Base-by-base conservation (phyloP, 768 basidiomycete genomes). In the Amyloporia xantha region DNA sequence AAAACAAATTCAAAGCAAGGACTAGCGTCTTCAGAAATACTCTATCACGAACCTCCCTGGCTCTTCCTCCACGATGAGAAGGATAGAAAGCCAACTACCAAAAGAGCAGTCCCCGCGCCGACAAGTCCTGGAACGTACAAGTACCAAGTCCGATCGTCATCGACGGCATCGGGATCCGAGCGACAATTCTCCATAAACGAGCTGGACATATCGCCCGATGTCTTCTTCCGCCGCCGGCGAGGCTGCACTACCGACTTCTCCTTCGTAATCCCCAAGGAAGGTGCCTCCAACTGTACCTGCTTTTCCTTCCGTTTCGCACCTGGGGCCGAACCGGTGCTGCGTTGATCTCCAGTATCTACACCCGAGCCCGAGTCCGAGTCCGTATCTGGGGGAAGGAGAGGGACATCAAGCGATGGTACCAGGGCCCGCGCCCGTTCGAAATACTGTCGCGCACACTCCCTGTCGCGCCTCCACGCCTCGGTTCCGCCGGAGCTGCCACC, bases 91-190 rank as follows among this genome's bases (percentile, higher is more conserved):
- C 87, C 86, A 19, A 90, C 81, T 28, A 89, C 84, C 37, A 89
- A 71, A 48, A 91, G 60, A 38, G 88, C 88, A 19, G 87, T 89
- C n/a, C 87, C 88, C 21, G 87, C 88, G 7, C 88, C 88, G 5
- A 91, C 81, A 53, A 91, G 63, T 21, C 85, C 82, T 3, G 88
- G 88, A 35, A 91, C 68, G 51, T 87, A 86, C 42, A 90, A 57
- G 57, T 87, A 90, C 88, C 88, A 91, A 20, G 85, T 74, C 63
- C 71, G 77, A 48, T 88, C 85, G 33, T 83, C 70, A 28, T 82
- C 81, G 19, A 79, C 78, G 43, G 58, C 63, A 5, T 44, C 58
- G 24, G 75, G 59, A 49, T 75, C 74, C 38, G 71, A 63, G 17
- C 75, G 49, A 23, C 73, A 60, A 54, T 76, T 62, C 50, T 79